Evolutionary conservation across 768 basidiomycete species (phyloP), one percentile per base, ranked within the genome.

Genomic region (Brasilioporus rufonigricans): DNA sequence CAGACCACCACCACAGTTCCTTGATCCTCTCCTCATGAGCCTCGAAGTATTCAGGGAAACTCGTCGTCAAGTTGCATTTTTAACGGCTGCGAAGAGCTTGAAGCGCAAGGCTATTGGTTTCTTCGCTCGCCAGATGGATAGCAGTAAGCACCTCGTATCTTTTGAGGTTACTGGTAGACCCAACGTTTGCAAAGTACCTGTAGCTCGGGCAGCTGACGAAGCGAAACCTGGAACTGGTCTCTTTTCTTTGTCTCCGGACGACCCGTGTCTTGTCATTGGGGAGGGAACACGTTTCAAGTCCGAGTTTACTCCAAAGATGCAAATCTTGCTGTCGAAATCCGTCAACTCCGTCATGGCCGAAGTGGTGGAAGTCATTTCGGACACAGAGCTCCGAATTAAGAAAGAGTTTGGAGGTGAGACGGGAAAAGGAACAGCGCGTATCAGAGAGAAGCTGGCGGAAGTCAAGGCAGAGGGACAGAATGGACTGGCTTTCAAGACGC

Each of bases 81-180:
- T 98, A 29, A 87, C 89, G 9, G 96, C 96, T 26, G 93, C 91
- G 3, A 88, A 87, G 70, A 95, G 92, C 67, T 82, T 96, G 90
- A 71, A 89, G 53, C 75, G 91, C 46, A 81, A 78, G 59, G 81
- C 85, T 56, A 78, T 98, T 47, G 96, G 95, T 0, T 83, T 85
- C 61, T 91, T 91, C 64, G 85, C 88, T 8, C 76, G 84, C 24
- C 72, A 93, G 40, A 91, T 98, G 86, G 85, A 87, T 44, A 89
- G 89, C 66, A 98, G 95, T 98, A 71, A 65, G 81, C 73, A 9
- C 35, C 26, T 40, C 32, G 16, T 16, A 29, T 44, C 16, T 3
- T 36, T 21, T 53, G 26, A 23, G 19, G 35, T 26, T 39, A 13
- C 32, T 31, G 48, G 44, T 52, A 38, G 50, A 40, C 66, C 58